Evolutionary conservation across 768 basidiomycete species (phyloP), one percentile per base, ranked within the genome.

Genomic region (Kwoniella europaea): DNA sequence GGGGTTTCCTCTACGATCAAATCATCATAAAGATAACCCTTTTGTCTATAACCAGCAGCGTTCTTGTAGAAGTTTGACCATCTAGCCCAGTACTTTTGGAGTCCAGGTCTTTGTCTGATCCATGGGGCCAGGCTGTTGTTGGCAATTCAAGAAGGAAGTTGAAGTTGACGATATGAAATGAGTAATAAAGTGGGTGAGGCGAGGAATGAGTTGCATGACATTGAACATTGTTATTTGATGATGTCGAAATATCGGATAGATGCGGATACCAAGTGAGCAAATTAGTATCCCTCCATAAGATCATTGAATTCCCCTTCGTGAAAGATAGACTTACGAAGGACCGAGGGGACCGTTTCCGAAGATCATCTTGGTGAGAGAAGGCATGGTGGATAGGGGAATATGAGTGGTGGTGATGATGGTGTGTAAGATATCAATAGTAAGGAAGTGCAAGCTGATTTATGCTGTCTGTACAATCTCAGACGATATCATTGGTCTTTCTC

Each of bases 1-100:
- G 78, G 75, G 42, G 76, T 72, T 71, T 83, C 83, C 75, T 84
- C 82, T 18, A 74, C 71, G 56, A 82, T 86, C 80, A 99, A 89
- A 87, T 99, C 96, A 84, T 99, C 96, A 83, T 97, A 95, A 80
- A 88, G 89, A 85, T 98, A 88, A 75, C 96, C 96, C 79, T 92
- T 87, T 79, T 90, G 87, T 76, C 96, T 88, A 87, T 94, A 92
- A 52, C 95, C 94, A 50, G 90, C 84, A 65, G 90, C 85, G 82
- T 91, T 83, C 76, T 90, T 90, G 81, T 97, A 98, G 88, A 90
- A 91, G 75, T 88, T 86, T 9, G 94, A 92, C 67, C 97, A 60
- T 67, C 94, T 94, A 71, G 89, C 90, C 73, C 96, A 74, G 85
- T 88, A 86, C 70, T 85, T 87, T 82, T 87, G 87, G 67, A 97